Evolutionary conservation across 805 yeast genomes (phyloP), one percentile per base, ranked within the genome.

Genomic region (Candida silvicultrix): DNA sequence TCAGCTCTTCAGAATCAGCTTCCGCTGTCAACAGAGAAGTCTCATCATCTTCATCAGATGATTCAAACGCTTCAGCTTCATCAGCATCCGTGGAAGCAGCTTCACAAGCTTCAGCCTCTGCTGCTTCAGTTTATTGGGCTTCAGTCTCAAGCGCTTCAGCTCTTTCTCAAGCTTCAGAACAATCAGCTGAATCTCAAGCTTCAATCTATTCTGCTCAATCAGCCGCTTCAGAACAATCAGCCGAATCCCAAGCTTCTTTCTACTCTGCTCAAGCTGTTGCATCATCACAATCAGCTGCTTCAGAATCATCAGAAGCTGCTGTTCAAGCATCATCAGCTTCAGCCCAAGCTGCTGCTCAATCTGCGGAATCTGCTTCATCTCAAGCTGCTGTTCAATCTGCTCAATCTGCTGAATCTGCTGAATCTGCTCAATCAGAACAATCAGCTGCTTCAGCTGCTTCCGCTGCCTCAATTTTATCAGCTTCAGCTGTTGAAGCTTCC

Each of bases 371-470:
- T 14, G 43, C 56, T 11, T 49, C 46, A 16, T 44, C 54, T 20
- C 48, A 19, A 50, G 48, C 16, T 50, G 47, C 59, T n/a, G 51
- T 36, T 49, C 49, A 19, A 44, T 46, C 11, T 42, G 54, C 23
- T 44, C 49, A 21, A 51, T 55, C 8, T 39, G 47, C 58, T 21
- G 28, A 49, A 10, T 39, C 43, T 9, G 52, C 49, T 25, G 57
- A 60, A 9, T 59, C 56, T 19, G 50, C 51, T 19, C 47, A 46
- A 54, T 41, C 54, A 22, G 54, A n/a, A n/a, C n/a, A n/a, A n/a
- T 54, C 57, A 48, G 68, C 41, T 40, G 45, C 58, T 22, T 50
- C 52, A 42, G 68, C 29, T 47, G 54, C 55, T 42, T 43, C 49
- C 42, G 50, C 52, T 50, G 54, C 60, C 32, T 47, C 55, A 40